Conservation (phyloP, 495 filamentous ascomycete genomes). For the Xanthoparmelia taractica region DNA sequence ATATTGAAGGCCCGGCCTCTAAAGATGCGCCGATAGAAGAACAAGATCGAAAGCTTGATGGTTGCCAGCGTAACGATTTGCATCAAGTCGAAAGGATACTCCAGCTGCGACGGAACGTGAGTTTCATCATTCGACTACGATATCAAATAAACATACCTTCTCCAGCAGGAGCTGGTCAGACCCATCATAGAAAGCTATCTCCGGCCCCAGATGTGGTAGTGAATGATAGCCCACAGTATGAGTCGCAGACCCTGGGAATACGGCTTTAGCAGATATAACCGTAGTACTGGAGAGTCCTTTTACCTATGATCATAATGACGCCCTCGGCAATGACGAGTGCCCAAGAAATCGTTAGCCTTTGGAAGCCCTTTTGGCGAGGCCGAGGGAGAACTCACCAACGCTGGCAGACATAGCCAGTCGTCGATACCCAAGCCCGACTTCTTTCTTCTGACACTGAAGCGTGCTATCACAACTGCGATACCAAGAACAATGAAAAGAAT, state of each 20-base stretch:
- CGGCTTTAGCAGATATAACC: not conserved
- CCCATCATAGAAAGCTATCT: not conserved
- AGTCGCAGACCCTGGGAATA: not conserved
- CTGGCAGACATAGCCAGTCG: conserved; percentile 4
- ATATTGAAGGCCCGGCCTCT: conserved; percentile 6
- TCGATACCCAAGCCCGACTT: not conserved
- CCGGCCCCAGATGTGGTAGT: not conserved
- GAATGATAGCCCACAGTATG: not conserved
- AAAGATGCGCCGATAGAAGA: conserved; percentile 12
- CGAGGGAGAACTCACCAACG: conserved; percentile 1
- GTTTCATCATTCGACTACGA: not conserved
- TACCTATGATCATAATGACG: conserved; percentile 1
- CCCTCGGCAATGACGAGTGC: not conserved
- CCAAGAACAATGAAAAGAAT: not conserved
- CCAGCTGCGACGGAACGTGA: not conserved
- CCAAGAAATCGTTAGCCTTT: not conserved
- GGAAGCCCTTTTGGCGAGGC: not conserved
- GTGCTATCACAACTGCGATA: not conserved
- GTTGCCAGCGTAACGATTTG: not conserved
- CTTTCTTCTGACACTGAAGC: not conserved
- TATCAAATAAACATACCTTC: not conserved
- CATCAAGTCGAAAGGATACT: not conserved
- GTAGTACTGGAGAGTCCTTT: not conserved
- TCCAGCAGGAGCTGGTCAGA: not conserved
- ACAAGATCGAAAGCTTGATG: conserved; percentile 4